phyloP scores from a whole-genome alignment of 2,329 filamentous ascomycete species.

The Beauveria medogensis region DNA sequence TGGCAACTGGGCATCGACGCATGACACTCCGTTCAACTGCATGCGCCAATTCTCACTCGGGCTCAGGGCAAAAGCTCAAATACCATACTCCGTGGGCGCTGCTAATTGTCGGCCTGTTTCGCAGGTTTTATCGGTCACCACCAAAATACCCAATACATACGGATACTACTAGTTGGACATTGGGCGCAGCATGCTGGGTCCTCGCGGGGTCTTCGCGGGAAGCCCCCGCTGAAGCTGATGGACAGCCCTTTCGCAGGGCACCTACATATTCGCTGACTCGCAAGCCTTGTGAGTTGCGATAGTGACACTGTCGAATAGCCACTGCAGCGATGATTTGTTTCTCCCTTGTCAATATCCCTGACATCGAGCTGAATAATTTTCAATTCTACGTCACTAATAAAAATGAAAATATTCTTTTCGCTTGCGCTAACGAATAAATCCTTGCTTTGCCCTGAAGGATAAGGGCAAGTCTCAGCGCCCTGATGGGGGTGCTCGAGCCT shows the following conservation, averaged over 20 bases:
- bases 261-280: neutral
- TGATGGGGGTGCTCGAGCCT: neutral
- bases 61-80: neutral
- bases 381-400: neutral
- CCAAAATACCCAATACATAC: no score
- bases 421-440: neutral
- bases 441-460: neutral
- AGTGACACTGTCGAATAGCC: neutral
- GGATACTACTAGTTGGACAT: neutral
- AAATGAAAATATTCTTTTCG: neutral
- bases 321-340: neutral
- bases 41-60: neutral
- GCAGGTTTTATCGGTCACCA: no score
- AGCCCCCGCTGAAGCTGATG: neutral
- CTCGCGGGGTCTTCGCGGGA: neutral
- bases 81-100: neutral
- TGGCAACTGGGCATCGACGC: conserved; percentile 10
- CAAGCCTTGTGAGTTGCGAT: neutral
- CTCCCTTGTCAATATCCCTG: neutral
- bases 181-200: neutral
- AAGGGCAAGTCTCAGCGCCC: neutral
- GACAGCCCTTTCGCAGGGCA: neutral
- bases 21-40: neutral
- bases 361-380: neutral
- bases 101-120: no score